A percentile compares a stretch with the other conserved stretches of the same genome.
Evolutionary conservation across 75 land plant species (phyloP).

Genomic region (Pinus tabuliformis): DNA sequence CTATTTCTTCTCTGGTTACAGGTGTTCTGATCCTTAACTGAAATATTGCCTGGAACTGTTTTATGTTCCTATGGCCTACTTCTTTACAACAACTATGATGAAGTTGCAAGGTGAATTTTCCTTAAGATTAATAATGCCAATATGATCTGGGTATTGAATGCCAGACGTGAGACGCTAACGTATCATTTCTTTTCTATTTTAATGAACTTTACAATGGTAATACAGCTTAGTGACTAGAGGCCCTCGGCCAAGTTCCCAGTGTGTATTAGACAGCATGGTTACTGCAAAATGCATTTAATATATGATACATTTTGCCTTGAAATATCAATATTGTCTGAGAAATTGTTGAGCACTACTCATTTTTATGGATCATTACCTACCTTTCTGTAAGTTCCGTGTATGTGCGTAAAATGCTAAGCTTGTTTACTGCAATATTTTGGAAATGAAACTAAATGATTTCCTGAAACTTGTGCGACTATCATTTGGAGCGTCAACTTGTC

Average conservation of each 20-base stretch:
- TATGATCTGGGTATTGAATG: neutral
- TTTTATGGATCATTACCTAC: neutral
- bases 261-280: neutral
- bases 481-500: no score
- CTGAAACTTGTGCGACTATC: neutral
- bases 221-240: neutral
- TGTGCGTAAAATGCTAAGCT: neutral
- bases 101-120: neutral
- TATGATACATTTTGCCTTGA: neutral
- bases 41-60: neutral
- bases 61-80: neutral
- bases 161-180: no score
- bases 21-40: neutral
- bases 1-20: neutral
- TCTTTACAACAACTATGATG: neutral
- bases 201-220: neutral
- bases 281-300: neutral
- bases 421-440: neutral
- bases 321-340: neutral
- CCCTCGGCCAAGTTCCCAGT: neutral
- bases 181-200: neutral
- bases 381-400: neutral
- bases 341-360: neutral
- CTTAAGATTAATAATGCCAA: neutral
- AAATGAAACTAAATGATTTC: neutral